A percentile compares a stretch with the other conserved stretches of the same genome.
Evolutionary conservation across 129 eudicot genomes (phyloP).

Genomic region (Tagetes patula): DNA sequence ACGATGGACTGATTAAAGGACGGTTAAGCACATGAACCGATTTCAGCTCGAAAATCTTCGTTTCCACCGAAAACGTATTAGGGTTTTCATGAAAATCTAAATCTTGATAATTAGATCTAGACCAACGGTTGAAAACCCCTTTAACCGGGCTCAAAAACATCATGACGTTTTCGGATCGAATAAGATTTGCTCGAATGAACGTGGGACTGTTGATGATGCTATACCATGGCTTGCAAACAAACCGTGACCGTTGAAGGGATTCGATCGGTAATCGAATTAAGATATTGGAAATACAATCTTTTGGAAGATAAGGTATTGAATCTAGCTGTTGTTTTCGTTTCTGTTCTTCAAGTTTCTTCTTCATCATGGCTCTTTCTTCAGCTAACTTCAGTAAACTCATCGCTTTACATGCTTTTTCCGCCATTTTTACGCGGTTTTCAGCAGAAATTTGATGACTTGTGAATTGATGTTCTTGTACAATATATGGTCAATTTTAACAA

Average conservation of each 20-base stretch:
- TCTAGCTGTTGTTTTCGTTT: slow-evolving; percentile 31
- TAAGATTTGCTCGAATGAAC: slow-evolving; percentile 41
- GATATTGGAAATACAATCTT: slow-evolving; percentile 50
- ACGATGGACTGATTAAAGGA: slow-evolving; percentile 17
- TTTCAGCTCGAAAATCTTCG: slow-evolving; percentile 29
- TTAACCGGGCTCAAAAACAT: slow-evolving; percentile 33
- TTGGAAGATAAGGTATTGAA: slow-evolving; percentile 43
- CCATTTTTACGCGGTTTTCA: slow-evolving; percentile 20
- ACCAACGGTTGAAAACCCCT: slow-evolving; percentile 9
- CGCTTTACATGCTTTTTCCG: slow-evolving; percentile 30
- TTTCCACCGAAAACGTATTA: slow-evolving; percentile 42
- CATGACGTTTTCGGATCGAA: slow-evolving; percentile 40
- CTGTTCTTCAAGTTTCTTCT: slow-evolving; percentile 39
- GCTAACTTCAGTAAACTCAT: slow-evolving; percentile 45
- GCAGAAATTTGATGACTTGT: background rate
- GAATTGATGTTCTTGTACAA: background rate
- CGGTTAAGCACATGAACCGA: slow-evolving; percentile 28
- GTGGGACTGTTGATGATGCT: slow-evolving; percentile 37
- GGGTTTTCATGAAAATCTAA: slow-evolving; percentile 16
- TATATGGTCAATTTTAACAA: background rate
- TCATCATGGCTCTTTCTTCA: slow-evolving; percentile 40
- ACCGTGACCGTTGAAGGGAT: slow-evolving; percentile 40
- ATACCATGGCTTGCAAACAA: slow-evolving; percentile 60
- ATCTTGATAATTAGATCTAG: background rate
- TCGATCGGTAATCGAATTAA: slow-evolving; percentile 58